Base-by-base conservation (phyloP, 1,284 basidiomycete species). In the Mycosarcoma maydis region DNA sequence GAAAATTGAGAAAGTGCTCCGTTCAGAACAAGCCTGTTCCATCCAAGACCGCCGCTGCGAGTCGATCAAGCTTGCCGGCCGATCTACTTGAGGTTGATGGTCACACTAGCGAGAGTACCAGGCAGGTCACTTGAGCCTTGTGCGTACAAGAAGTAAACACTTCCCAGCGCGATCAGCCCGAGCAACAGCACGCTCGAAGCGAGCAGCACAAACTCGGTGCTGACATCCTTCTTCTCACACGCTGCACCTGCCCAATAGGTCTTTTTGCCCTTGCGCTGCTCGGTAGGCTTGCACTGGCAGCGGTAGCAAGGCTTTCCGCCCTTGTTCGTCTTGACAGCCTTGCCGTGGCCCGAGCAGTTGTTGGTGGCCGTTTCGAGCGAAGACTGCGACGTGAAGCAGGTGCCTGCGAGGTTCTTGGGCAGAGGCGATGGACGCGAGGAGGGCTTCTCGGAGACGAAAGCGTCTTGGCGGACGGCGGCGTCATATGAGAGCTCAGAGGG, bases 191-290 rank as follows among this genome's bases (percentile, higher is more conserved):
- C 61, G 16, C 70, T 77, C 24, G 70, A 60, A 4, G 51, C 59
- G 19, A 80, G 32, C 23, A 80, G 62, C 14, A 76, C 57, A 51
- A 75, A 75, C 32, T 73, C 67, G 20, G 70, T 56, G 32, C 64
- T 65, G 5, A 72, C 49, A 45, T 80, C 78, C 57, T 73, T 62
- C 58, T 78, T 80, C 67, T 80, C 73, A 49, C 78, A 80, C 17
- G 78, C 78, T 2, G 66, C 59, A 17, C 78, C 78, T 0, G 75
- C 67, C 74, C 74, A 80, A 50, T 72, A 53, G 2, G 48, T 54
- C 37, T 59, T 69, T 20, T 65, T 59, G 17, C 69, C 68, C 41
- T 56, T 51, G 22, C 56, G 55, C 34, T 50, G 49, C 41, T 69
- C 62, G 6, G 65, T 75, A 1, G 58, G n/a, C 27, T 52, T 40